Conservation (phyloP, 441 rosid species). For the Eruca vesicaria region DNA sequence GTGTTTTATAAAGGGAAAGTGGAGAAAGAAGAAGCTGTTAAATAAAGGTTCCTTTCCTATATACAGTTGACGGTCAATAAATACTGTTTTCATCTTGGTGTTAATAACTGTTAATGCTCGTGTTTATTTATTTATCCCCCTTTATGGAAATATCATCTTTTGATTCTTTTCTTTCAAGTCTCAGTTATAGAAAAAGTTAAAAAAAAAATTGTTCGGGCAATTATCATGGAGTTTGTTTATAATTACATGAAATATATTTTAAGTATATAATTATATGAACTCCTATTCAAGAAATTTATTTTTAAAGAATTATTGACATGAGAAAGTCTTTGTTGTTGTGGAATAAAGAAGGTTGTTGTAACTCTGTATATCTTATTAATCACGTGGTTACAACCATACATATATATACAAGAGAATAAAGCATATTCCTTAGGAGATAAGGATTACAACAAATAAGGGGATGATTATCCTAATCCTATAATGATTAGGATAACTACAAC, state of each 20-base stretch:
- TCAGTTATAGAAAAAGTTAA: not conserved
- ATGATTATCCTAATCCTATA: no score
- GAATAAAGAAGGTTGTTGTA: no score
- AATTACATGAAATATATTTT: no score
- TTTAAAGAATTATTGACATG: constrained; percentile 4
- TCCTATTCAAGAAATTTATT: constrained; percentile 19
- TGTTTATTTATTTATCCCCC: not conserved
- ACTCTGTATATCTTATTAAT: no score
- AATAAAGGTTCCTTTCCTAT: not conserved
- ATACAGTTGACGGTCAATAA: constrained; percentile 2
- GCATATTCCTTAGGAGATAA: no score
- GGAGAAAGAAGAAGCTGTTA: not conserved
- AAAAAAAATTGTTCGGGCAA: no score
- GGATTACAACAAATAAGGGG: no score
- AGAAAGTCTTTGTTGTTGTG: constrained; percentile 23
- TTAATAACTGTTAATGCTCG: not conserved
- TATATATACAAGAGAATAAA: no score
- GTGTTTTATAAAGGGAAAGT: not conserved
- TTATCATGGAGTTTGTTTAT: constrained; percentile 1
- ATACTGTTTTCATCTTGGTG: not conserved
- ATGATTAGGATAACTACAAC: no score
- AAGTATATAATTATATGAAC: not conserved
- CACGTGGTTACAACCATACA: no score
- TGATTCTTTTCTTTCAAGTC: not conserved
- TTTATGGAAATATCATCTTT: not conserved